These are phyloP conservation scores for Boehmeria nivea DNA, from an alignment of 306 rosid genomes.

Conservation along the genomic window DNA sequence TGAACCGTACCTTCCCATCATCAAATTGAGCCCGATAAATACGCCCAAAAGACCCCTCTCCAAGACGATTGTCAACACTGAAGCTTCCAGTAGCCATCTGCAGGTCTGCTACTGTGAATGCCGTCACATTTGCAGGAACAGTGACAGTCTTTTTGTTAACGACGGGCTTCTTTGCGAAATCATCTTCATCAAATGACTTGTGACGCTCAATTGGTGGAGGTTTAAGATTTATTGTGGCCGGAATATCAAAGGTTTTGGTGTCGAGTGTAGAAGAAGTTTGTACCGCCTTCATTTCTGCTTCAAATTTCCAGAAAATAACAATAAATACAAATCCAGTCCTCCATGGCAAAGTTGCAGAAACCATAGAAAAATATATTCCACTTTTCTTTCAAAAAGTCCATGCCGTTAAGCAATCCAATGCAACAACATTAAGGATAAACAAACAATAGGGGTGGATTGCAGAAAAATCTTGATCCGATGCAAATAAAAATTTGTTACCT, in stretches of 20 bases:
- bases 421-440: conserved; percentile 16
- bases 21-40: conserved; percentile 86
- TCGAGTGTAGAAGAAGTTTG: conserved; percentile 50
- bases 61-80: conserved; percentile 77
- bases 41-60: conserved; percentile 92
- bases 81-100: conserved; percentile 99
- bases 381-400: too few species aligned
- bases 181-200: conserved; percentile 77
- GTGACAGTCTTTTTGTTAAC: conserved; percentile 44
- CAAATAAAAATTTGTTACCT: conserved; percentile 50
- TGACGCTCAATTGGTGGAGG: conserved; percentile 92
- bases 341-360: too few species aligned
- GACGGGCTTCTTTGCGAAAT: conserved; percentile 47
- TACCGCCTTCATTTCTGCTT: conserved; percentile 68
- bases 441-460: too few species aligned
- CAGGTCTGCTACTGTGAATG: conserved; percentile 85
- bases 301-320: neutral
- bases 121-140: conserved; percentile 59
- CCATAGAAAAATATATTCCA: too few species aligned
- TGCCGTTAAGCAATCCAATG: too few species aligned
- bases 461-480: too few species aligned
- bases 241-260: conserved; percentile 53
- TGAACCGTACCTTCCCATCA: conserved; percentile 69
- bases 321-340: too few species aligned
- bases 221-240: conserved; percentile 57